Percentiles rank a stretch among this genome's conserved stretches.
These are phyloP conservation scores for Pichia sp. DNA, from an alignment of 1,139 yeast genomes.

Conservation along the genomic window DNA sequence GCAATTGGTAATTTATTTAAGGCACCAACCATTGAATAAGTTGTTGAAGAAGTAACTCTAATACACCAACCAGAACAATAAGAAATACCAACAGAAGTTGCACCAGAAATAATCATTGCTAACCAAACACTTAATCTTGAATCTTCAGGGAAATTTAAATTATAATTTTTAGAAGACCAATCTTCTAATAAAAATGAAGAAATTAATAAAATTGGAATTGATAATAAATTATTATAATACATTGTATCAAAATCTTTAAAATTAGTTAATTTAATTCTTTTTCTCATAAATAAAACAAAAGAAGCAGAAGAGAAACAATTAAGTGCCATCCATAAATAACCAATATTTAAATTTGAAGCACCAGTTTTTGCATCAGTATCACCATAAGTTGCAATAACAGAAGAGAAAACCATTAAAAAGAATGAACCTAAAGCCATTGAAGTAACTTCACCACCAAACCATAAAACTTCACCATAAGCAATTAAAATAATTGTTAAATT, in stretches of 20 bases:
- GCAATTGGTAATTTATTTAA: slow-evolving; percentile 97
- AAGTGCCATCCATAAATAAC: slow-evolving; percentile 94
- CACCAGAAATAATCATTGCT: slow-evolving; percentile 89
- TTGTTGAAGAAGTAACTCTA: slow-evolving; percentile 95
- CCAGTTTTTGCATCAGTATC: slow-evolving; percentile 45
- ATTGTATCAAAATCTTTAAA: slow-evolving; percentile 97
- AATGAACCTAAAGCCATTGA: slow-evolving; percentile 87
- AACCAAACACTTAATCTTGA: slow-evolving; percentile 59
- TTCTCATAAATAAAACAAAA: slow-evolving; percentile 90
- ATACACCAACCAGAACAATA: slow-evolving; percentile 99
- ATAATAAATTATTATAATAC: slow-evolving; percentile 92
- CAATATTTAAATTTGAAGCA: slow-evolving; percentile 53
- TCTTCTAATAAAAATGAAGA: slow-evolving; percentile 79
- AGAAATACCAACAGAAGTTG: slow-evolving; percentile 91
- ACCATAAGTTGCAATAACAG: slow-evolving; percentile 91
- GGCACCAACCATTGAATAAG: slow-evolving; percentile 99
- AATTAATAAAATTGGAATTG: slow-evolving; percentile 78
- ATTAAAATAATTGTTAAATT: slow-evolving; percentile 92
- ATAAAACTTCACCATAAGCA: slow-evolving; percentile 96
- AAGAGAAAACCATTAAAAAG: slow-evolving; percentile 83
- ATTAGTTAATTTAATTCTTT: slow-evolving; percentile 93
- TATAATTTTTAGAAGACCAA: slow-evolving; percentile 80
- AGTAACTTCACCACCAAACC: slow-evolving; percentile 94
- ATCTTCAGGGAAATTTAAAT: slow-evolving; percentile 69
- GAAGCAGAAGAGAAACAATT: slow-evolving; percentile 94